A percentile compares a stretch with the other conserved stretches of the same genome.
phyloP scores from a whole-genome alignment of 2,329 filamentous ascomycete species.

The Colletotrichum graminicola region DNA sequence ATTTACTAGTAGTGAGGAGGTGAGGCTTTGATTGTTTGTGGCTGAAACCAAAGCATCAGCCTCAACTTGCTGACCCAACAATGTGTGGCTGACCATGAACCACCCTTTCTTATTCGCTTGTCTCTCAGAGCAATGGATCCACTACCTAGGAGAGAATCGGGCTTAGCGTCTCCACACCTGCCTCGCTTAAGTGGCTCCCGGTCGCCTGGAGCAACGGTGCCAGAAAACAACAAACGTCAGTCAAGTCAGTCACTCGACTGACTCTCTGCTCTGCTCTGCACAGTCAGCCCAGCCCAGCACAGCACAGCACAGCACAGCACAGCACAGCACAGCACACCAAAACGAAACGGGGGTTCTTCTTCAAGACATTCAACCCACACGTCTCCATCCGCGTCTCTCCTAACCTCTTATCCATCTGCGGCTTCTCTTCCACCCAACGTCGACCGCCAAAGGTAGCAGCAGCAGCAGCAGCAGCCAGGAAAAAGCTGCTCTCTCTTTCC shows the following conservation, averaged over 20 bases:
- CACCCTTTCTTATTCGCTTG: constrained; percentile 5
- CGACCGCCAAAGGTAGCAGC: neutral
- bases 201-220: constrained; percentile 39
- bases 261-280: neutral
- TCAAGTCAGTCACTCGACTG: constrained; percentile 17
- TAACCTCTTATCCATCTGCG: constrained; percentile 42
- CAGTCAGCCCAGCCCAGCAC: too few species aligned
- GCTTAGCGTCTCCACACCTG: neutral
- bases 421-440: constrained; percentile 22
- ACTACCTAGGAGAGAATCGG: neutral
- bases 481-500: constrained; percentile 15
- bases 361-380: constrained; percentile 29
- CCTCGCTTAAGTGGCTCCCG: constrained; percentile 42
- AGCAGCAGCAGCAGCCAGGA: neutral
- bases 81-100: neutral
- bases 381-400: constrained; percentile 3
- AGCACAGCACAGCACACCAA: constrained; percentile 5
- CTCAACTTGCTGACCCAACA: neutral
- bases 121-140: too few species aligned
- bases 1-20: too few species aligned
- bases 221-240: constrained; percentile 44
- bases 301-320: too few species aligned
- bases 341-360: constrained; percentile 15
- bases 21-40: constrained; percentile 38
- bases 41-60: neutral